These are phyloP conservation scores for Geotrichum histeridarum DNA, from an alignment of 1,139 yeast species.

Conservation along the genomic window DNA sequence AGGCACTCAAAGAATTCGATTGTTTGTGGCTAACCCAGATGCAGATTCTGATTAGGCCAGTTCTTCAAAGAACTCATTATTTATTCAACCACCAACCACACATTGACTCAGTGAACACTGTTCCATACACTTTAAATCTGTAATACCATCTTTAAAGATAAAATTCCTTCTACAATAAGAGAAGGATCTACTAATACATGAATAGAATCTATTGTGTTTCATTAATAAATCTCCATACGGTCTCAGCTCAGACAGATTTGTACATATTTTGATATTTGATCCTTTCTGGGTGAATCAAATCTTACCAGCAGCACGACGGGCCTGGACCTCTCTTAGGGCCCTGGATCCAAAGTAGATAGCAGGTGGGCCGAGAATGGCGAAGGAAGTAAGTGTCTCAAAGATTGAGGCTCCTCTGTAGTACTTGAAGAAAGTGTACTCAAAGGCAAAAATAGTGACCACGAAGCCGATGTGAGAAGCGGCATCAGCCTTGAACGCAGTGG, in stretches of 20 bases:
- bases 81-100: no score
- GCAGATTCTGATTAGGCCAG: constrained; percentile 18
- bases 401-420: constrained; percentile 71
- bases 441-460: constrained; percentile 49
- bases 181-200: no score
- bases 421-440: constrained; percentile 58
- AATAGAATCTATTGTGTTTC: no score
- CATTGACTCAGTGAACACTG: no score
- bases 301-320: constrained; percentile 27
- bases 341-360: constrained; percentile 65
- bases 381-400: constrained; percentile 58
- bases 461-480: constrained; percentile 44
- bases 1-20: constrained; percentile 42
- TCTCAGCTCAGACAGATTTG: no score
- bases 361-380: constrained; percentile 50
- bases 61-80: not conserved
- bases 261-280: no score
- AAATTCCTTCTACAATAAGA: no score
- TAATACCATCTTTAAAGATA: no score
- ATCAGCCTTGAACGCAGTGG: constrained; percentile 32
- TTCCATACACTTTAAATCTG: no score
- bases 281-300: not conserved
- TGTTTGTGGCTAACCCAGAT: constrained; percentile 73
- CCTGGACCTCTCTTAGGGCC: constrained; percentile 42
- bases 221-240: no score